phyloP scores from a whole-genome alignment of 768 basidiomycete genomes.

The Lyophyllum semitale region DNA sequence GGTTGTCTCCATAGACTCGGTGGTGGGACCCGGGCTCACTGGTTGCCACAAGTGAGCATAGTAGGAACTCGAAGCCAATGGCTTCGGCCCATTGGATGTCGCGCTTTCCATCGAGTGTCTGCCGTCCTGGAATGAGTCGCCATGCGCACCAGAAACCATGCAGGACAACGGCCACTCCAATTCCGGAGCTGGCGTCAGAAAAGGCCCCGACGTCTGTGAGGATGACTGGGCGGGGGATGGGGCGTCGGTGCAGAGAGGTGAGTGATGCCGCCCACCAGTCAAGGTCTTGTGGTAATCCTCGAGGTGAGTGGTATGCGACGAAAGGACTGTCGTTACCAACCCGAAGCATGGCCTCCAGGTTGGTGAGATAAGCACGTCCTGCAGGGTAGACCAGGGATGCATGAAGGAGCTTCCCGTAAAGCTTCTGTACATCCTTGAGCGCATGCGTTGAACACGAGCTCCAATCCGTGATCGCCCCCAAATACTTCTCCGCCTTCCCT shows the following conservation, averaged over 20 bases:
- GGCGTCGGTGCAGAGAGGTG: too few species aligned
- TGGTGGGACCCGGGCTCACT: not conserved
- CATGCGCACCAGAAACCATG: constrained; percentile 25
- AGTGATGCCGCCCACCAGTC: not conserved
- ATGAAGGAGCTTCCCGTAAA: not conserved
- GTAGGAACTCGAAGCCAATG: constrained; percentile 36
- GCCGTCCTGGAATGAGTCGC: constrained; percentile 27
- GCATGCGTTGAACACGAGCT: not conserved
- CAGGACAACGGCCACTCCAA: constrained; percentile 28
- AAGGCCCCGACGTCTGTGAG: constrained; percentile 19
- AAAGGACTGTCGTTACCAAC: constrained; percentile 26
- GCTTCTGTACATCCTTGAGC: not conserved
- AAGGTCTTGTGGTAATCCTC: not conserved
- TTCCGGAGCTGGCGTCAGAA: constrained; percentile 31
- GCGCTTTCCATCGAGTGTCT: constrained; percentile 5
- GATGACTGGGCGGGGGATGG: too few species aligned
- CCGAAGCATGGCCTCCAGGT: constrained; percentile 27
- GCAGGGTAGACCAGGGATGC: constrained; percentile 14
- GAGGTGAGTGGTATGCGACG: constrained; percentile 16
- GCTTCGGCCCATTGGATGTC: constrained; percentile 47
- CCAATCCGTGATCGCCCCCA: not conserved
- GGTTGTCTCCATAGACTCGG: constrained; percentile 28
- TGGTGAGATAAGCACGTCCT: constrained; percentile 33
- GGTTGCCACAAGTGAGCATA: constrained; percentile 11
- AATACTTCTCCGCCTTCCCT: not conserved